Evolutionary conservation across 768 basidiomycete species (phyloP).

Genomic region (Sarcodon aspratus): DNA sequence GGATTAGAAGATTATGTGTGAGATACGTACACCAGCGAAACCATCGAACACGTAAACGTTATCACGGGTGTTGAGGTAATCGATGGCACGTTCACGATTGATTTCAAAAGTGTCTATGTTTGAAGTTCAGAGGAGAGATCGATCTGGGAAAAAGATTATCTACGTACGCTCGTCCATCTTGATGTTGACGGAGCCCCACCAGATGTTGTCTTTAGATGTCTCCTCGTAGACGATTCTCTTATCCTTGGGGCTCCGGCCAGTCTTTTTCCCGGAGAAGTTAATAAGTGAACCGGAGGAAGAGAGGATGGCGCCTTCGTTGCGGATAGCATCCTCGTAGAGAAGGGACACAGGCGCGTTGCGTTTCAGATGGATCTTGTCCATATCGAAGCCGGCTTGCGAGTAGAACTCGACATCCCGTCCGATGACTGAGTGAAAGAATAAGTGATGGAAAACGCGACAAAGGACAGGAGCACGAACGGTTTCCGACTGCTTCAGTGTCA

Average conservation of each 20-base stretch:
- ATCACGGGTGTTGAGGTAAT: conserved; percentile 96
- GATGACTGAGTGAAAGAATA: conserved; percentile 45
- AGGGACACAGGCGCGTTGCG: conserved; percentile 85
- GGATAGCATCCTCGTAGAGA: conserved; percentile 96
- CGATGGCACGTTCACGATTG: conserved; percentile 97
- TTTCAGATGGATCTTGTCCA: conserved; percentile 93
- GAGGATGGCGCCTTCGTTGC: conserved; percentile 97
- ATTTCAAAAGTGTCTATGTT: conserved; percentile 92
- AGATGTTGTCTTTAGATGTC: conserved; percentile 90
- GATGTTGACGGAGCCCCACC: conserved; percentile 99
- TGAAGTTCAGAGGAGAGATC: not conserved
- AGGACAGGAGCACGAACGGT: conserved; percentile 32
- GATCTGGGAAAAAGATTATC: not conserved
- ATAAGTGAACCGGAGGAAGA: conserved; percentile 93
- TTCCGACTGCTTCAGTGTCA: conserved; percentile 50
- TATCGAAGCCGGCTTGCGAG: conserved; percentile 98
- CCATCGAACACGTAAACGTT: conserved; percentile 98
- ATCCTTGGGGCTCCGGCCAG: conserved; percentile 95
- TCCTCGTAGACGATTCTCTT: conserved; percentile 99
- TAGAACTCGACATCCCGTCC: conserved; percentile 93
- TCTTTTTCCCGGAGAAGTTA: conserved; percentile 99
- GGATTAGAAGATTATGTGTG: conserved; percentile 3
- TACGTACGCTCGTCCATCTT: conserved; percentile 91
- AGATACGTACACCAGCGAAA: conserved; percentile 63
- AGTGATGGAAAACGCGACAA: conserved; percentile 2